Percentiles rank a stretch among this genome's conserved stretches.
Conservation (phyloP, 371 early-diverging fungal species). For the Polyrhizophydium stewartii region DNA sequence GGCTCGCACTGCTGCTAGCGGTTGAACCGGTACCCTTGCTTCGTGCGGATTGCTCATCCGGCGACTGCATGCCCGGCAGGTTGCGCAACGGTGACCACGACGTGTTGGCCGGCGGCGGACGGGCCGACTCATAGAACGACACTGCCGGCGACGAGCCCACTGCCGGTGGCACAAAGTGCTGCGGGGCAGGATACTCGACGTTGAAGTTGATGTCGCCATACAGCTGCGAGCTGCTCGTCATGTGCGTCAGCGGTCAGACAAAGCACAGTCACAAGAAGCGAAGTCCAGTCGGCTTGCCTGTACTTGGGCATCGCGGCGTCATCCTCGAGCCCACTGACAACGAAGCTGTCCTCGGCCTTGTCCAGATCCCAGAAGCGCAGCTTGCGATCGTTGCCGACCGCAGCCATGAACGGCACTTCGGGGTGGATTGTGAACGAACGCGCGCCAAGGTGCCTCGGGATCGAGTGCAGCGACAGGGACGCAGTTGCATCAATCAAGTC, state of each 20-base stretch:
- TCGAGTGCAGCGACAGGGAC: slow-evolving; percentile 1
- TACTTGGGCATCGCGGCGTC: slow-evolving; percentile 55
- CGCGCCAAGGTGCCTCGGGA: slow-evolving; percentile 1
- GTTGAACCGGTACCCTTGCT: neutral
- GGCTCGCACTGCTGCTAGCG: neutral
- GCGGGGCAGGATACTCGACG: slow-evolving; percentile 33
- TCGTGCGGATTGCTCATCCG: neutral
- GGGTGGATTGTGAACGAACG: slow-evolving; percentile 1
- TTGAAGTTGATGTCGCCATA: slow-evolving; percentile 35
- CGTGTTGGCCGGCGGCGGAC: slow-evolving; percentile 4
- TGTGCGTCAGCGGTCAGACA: neutral
- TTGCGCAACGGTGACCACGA: slow-evolving; percentile 2
- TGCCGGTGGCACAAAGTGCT: slow-evolving; percentile 1
- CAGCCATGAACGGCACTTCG: slow-evolving; percentile 58
- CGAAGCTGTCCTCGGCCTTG: slow-evolving; percentile 62
- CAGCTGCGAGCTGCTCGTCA: slow-evolving; percentile 47
- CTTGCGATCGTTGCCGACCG: slow-evolving; percentile 78
- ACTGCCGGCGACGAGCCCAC: neutral
- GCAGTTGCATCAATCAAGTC: neutral
- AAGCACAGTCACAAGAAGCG: neutral
- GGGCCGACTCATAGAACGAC: neutral
- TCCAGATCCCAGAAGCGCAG: slow-evolving; percentile 76
- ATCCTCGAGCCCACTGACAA: slow-evolving; percentile 63
- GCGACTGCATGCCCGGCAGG: slow-evolving; percentile 1
- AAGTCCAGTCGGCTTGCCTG: slow-evolving; percentile 14